These are phyloP conservation scores for Alternaria viburni DNA, from an alignment of 2,329 filamentous ascomycete genomes.

Conservation along the genomic window DNA sequence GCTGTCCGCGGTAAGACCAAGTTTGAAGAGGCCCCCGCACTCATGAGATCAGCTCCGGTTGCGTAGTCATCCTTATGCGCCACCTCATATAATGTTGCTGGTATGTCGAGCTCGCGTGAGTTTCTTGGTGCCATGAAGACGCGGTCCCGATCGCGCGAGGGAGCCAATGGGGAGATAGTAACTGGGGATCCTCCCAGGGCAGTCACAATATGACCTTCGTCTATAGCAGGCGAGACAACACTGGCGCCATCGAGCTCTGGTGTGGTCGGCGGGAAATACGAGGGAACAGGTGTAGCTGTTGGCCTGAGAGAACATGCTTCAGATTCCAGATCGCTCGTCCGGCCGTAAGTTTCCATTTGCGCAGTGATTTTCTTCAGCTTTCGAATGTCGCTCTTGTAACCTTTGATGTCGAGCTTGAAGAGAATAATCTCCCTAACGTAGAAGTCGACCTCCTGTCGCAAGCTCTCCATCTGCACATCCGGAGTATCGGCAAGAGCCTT, in stretches of 20 bases:
- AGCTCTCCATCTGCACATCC: constrained; percentile 28
- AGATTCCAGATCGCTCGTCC: constrained; percentile 33
- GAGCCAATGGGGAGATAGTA: constrained; percentile 18
- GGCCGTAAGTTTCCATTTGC: constrained; percentile 30
- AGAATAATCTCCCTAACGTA: constrained; percentile 57
- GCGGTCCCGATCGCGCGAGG: constrained; percentile 11
- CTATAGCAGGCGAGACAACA: constrained; percentile 25
- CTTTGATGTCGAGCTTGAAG: constrained; percentile 57
- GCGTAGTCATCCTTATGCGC: constrained; percentile 12
- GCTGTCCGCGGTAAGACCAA: constrained; percentile 27
- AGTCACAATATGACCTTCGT: constrained; percentile 16
- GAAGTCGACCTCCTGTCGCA: constrained; percentile 51
- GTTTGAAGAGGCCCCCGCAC: constrained; percentile 30
- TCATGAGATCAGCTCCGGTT: constrained; percentile 24
- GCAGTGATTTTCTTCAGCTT: constrained; percentile 39
- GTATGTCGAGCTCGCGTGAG: constrained; percentile 12
- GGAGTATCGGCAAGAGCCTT: constrained; percentile 5
- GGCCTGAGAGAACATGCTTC: constrained; percentile 35
- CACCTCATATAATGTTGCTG: constrained; percentile 27
- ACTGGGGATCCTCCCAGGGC: constrained; percentile 13
- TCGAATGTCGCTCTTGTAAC: constrained; percentile 52
- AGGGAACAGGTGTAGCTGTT: constrained; percentile 31
- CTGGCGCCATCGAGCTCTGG: constrained; percentile 27
- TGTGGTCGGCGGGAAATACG: constrained; percentile 22
- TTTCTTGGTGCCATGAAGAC: constrained; percentile 6